Evolutionary conservation across 805 yeast species (phyloP).

Genomic region (Cyberlindnera sargentensis): DNA sequence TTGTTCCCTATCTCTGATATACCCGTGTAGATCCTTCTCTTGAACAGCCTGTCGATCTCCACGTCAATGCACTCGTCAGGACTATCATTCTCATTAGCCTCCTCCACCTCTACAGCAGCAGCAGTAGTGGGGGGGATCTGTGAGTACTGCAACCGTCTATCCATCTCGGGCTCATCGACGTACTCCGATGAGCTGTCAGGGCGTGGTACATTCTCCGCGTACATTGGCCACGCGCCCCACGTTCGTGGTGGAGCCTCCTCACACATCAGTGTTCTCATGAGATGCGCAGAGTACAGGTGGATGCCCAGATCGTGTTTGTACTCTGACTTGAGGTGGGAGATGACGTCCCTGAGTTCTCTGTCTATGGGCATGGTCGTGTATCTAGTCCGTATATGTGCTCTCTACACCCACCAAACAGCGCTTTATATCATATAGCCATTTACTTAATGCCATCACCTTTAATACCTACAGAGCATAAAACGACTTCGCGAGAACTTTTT

Average conservation of each 20-base stretch:
- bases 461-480: too few relatives aligned
- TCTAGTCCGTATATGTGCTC: too few relatives aligned
- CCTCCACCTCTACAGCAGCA: neutral
- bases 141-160: neutral
- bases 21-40: slow-evolving; percentile 1
- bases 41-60: slow-evolving; percentile 8
- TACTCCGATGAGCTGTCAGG: slow-evolving; percentile 20
- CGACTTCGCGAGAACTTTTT: too few relatives aligned
- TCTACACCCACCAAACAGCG: too few relatives aligned
- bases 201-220: slow-evolving; percentile 28
- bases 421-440: too few relatives aligned
- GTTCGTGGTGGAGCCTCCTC: slow-evolving; percentile 29
- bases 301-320: slow-evolving; percentile 50
- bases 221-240: slow-evolving; percentile 62
- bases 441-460: too few relatives aligned
- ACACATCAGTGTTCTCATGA: slow-evolving; percentile 32
- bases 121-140: neutral
- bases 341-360: neutral
- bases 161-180: slow-evolving; percentile 5
- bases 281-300: slow-evolving; percentile 55
- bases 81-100: neutral
- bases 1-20: neutral
- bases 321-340: slow-evolving; percentile 39
- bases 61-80: neutral
- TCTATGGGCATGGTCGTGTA: too few relatives aligned